These are phyloP conservation scores for Isochrysis galbana DNA, from an alignment of 78 protist genomes.

Conservation along the genomic window DNA sequence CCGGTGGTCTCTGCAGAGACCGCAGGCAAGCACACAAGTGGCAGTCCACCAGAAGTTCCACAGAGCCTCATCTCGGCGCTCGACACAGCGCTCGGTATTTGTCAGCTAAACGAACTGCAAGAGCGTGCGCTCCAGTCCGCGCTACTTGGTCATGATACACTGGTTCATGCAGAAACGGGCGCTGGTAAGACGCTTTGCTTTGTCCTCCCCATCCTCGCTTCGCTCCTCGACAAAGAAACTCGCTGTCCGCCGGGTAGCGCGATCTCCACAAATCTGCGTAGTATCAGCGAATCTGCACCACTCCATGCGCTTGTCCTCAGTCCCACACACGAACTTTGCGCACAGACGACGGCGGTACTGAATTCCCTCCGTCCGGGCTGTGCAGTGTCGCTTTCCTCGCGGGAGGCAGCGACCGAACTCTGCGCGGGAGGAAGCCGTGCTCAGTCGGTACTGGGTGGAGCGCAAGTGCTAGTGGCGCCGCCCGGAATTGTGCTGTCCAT, in stretches of 20 bases:
- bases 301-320: neutral
- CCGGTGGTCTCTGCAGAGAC: too few species aligned
- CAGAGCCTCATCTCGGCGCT: neutral
- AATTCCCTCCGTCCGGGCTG: neutral
- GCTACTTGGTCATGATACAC: neutral
- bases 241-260: too few species aligned
- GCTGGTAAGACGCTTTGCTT: constrained; percentile 6
- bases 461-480: neutral
- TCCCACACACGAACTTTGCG: neutral
- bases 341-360: neutral
- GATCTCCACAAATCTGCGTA: too few species aligned
- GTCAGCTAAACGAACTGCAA: neutral
- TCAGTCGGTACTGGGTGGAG: neutral
- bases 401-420: neutral
- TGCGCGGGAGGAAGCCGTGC: too few species aligned
- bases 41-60: too few species aligned
- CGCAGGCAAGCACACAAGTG: too few species aligned
- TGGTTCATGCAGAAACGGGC: neutral
- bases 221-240: neutral
- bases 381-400: neutral
- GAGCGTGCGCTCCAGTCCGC: neutral
- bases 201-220: neutral
- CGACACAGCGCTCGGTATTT: neutral
- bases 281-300: too few species aligned
- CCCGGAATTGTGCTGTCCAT: too few species aligned